Base-by-base conservation (phyloP, 192 early-diverging fungal species). In the Mortierella claussenii region DNA sequence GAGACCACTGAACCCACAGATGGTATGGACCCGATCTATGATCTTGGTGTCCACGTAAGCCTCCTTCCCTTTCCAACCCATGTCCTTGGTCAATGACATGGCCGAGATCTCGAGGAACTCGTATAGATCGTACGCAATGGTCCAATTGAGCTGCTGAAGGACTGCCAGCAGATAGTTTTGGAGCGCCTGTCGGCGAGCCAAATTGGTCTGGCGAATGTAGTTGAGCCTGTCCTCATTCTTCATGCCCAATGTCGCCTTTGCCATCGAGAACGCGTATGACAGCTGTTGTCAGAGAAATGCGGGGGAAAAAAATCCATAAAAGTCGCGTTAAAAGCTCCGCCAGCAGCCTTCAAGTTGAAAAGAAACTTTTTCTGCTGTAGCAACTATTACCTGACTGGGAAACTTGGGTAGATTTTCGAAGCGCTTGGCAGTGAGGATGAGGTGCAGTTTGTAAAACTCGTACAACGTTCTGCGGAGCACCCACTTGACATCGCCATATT, bases 21-120 rank as follows among this genome's bases (percentile, higher is more conserved):
- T 82, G 26, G 80, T 67, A 8, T 78, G 82, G 5, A 58, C 73
- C 10, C 79, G 82, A 60, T 85, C 84, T 45, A 88, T 87, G 26
- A 88, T 79, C 27, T 86, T 88, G 24, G 87, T 85, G 45, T 90
- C 89, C 54, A 92, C 65, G 53, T 89, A 89, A 13, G 88, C 90
- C 62, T 94, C 92, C 54, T 94, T 94, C 43, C 92, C 92, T 63
- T 94, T 94, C 92, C 92, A 94, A 0, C 92, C 92, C 79, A 91
- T 90, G 46, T 92, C 89, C 59, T 86, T 90, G 43, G 87, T 85
- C 47, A 94, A 84, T 17, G 88, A 89, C 51, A 91, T 84, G 9
- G 89, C 86, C 61, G 87, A 89, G 40, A 94, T 78, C 80, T 92
- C 91, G 56, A 92, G 46, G 60, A 92, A 94, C 51, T 89, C 90